Percentiles rank a stretch among this genome's conserved stretches.
Conservation (phyloP, 345 rosid species). For the Populus pruinosa region DNA sequence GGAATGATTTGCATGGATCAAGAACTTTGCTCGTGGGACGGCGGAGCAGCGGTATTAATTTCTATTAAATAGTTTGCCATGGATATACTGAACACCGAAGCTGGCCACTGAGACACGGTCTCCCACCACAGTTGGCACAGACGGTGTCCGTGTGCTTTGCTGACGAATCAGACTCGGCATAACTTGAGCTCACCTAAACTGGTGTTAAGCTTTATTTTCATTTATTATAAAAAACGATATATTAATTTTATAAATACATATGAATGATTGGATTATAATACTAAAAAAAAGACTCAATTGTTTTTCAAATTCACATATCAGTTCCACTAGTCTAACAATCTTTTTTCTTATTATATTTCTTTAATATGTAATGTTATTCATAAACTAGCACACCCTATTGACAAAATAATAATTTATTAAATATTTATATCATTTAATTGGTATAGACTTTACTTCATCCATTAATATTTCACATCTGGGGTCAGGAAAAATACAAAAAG, state of each 20-base stretch:
- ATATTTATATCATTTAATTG: background rate
- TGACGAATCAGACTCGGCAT: background rate
- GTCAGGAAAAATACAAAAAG: background rate
- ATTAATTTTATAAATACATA: no score
- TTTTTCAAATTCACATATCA: no score
- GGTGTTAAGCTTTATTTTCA: background rate
- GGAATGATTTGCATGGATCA: background rate
- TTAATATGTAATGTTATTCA: no score
- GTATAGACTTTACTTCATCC: background rate
- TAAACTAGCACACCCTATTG: no score
- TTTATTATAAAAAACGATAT: background rate
- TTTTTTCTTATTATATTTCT: no score
- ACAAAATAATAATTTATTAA: no score
- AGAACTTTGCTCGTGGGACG: slow-evolving; percentile 12
- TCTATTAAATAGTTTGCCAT: background rate
- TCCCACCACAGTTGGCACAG: background rate
- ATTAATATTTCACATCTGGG: background rate
- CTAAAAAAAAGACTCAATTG: no score
- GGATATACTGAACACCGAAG: background rate
- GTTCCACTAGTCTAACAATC: no score
- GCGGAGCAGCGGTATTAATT: background rate
- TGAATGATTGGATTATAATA: no score
- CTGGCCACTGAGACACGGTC: background rate
- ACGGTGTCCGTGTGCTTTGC: background rate
- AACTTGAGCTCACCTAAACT: background rate